Conservation (phyloP, 1,139 yeast genomes). For the Scheffersomyces titani region DNA sequence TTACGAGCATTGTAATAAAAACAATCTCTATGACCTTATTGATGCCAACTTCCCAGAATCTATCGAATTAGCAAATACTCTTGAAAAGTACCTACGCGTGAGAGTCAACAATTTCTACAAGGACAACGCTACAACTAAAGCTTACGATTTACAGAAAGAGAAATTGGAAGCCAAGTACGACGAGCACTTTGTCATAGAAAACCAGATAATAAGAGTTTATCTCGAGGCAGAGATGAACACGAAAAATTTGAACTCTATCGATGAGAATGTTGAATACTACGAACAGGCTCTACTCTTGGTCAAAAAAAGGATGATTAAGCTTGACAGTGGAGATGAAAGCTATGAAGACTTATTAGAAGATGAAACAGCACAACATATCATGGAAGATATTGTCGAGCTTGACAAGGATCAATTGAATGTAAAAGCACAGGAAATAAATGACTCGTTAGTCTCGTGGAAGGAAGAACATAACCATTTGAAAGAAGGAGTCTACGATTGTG, state of each 20-base stretch:
- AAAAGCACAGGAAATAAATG: constrained; percentile 11
- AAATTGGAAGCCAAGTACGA: constrained; percentile 14
- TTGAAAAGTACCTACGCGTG: constrained; percentile 52
- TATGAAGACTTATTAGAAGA: constrained; percentile 12
- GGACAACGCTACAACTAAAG: constrained; percentile 23
- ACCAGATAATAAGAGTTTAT: constrained; percentile 11
- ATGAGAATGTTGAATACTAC: constrained; percentile 12
- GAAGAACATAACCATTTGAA: constrained; percentile 16
- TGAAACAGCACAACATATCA: constrained; percentile 12
- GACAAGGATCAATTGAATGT: constrained; percentile 11
- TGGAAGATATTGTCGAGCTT: constrained; percentile 14
- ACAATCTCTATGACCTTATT: constrained; percentile 54
- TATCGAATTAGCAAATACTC: constrained; percentile 62
- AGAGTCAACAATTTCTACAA: constrained; percentile 39
- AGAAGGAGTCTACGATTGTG: constrained; percentile 21
- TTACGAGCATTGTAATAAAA: constrained; percentile 61
- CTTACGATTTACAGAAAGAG: constrained; percentile 10
- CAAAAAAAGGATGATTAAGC: constrained; percentile 9
- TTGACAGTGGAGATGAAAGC: constrained; percentile 10
- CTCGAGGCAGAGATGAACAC: constrained; percentile 14
- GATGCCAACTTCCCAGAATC: constrained; percentile 84
- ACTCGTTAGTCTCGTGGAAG: constrained; percentile 9
- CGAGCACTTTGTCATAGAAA: constrained; percentile 14
- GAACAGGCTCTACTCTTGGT: constrained; percentile 11
- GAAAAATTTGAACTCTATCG: constrained; percentile 9